phyloP scores from a whole-genome alignment of 305 asterid genomes.

The Petunia hybrid region DNA sequence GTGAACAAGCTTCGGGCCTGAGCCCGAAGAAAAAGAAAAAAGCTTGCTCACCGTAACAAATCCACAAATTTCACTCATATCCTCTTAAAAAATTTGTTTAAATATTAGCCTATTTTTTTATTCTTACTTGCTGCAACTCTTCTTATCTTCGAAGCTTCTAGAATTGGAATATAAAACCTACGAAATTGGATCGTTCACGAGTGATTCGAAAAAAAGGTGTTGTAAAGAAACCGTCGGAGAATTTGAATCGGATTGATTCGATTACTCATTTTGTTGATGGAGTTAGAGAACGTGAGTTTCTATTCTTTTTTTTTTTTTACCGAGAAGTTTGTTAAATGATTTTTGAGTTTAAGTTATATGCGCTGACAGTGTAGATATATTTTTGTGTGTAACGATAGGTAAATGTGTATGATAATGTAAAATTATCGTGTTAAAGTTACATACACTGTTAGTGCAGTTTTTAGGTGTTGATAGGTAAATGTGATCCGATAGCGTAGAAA shows the following conservation, averaged over 20 bases:
- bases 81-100: constrained; percentile 51
- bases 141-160: constrained; percentile 67
- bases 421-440: too few species aligned
- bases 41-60: constrained; percentile 55
- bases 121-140: constrained; percentile 60
- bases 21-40: constrained; percentile 76
- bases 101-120: constrained; percentile 80
- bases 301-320: too few species aligned
- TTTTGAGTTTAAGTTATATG: too few species aligned
- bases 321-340: too few species aligned
- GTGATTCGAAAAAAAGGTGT: constrained; percentile 39
- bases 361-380: too few species aligned
- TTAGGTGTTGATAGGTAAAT: too few species aligned
- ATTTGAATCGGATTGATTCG: constrained; percentile 81
- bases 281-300: constrained; percentile 73
- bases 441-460: too few species aligned
- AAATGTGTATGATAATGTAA: too few species aligned
- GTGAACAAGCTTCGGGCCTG: constrained; percentile 54
- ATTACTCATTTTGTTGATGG: constrained; percentile 69
- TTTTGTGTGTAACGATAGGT: too few species aligned
- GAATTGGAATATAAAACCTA: constrained; percentile 50
- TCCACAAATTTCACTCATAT: constrained; percentile 49
- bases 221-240: constrained; percentile 48
- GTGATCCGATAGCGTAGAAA: too few species aligned
- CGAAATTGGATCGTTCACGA: constrained; percentile 33